phyloP scores from a whole-genome alignment of 176 grass and related monocot genomes.

The Stipa capillata region DNA sequence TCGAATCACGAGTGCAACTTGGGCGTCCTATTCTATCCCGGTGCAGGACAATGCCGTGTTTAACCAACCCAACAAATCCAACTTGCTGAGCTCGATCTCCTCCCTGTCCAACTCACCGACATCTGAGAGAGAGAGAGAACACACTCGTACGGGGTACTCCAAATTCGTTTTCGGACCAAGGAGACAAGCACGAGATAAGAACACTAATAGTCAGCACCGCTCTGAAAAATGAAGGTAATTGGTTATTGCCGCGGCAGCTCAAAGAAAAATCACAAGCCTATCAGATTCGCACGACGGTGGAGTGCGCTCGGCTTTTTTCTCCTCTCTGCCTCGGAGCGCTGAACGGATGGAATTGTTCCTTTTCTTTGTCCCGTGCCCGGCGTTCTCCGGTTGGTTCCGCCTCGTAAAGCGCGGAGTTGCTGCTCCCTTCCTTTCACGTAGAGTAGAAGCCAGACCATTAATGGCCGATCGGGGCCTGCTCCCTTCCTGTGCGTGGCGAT shows the following conservation, averaged over 20 bases:
- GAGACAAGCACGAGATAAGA: neutral
- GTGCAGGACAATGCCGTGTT: neutral
- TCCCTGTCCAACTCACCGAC: neutral
- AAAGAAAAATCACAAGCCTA: neutral
- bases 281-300: constrained; percentile 11
- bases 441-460: constrained; percentile 28
- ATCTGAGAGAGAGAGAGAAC: neutral
- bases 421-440: constrained; percentile 24
- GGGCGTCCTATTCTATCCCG: neutral
- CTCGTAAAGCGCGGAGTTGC: neutral
- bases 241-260: no score
- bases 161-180: neutral
- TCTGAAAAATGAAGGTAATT: neutral
- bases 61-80: neutral
- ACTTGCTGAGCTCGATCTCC: neutral
- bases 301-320: neutral
- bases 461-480: neutral
- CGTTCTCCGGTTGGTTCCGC: neutral
- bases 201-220: neutral
- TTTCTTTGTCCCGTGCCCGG: neutral
- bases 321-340: neutral
- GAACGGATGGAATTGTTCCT: neutral
- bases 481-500: neutral
- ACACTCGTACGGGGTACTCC: neutral
- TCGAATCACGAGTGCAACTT: neutral